Percentiles rank a stretch among this genome's conserved stretches.
Evolutionary conservation across 768 basidiomycete species (phyloP).

Genomic region (Nidula microcarpa): DNA sequence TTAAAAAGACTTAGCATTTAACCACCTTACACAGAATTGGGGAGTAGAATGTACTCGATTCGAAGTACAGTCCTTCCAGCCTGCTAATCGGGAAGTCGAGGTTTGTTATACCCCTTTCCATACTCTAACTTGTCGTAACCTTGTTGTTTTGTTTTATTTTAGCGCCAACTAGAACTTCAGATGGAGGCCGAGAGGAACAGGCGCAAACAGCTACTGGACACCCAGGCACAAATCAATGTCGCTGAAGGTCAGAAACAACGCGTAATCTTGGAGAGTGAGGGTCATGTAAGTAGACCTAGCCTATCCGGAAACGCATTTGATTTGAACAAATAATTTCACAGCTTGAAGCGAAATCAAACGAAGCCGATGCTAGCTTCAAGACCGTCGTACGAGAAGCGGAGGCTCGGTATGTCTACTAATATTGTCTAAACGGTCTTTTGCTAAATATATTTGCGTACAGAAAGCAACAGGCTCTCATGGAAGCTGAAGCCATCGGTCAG

Average conservation of each 20-base stretch:
- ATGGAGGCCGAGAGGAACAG: slow-evolving; percentile 59
- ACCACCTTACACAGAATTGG: slow-evolving; percentile 34
- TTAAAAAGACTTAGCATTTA: no score
- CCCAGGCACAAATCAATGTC: slow-evolving; percentile 54
- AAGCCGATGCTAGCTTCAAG: slow-evolving; percentile 52
- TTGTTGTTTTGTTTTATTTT: background rate
- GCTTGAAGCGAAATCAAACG: slow-evolving; percentile 48
- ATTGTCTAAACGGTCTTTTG: background rate
- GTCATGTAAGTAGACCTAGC: slow-evolving; percentile 28
- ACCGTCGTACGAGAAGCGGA: slow-evolving; percentile 50
- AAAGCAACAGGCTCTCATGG: slow-evolving; percentile 40
- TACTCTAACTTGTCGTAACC: background rate
- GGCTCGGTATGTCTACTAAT: slow-evolving; percentile 26
- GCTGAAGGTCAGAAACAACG: slow-evolving; percentile 58
- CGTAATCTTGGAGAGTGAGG: slow-evolving; percentile 53
- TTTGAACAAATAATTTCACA: slow-evolving; percentile 5
- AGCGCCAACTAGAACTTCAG: slow-evolving; percentile 59
- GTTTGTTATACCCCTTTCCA: slow-evolving; percentile 15
- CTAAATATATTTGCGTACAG: background rate
- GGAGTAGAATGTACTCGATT: slow-evolving; percentile 57
- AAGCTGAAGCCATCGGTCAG: slow-evolving; percentile 42
- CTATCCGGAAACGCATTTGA: background rate
- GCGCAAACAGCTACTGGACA: slow-evolving; percentile 54
- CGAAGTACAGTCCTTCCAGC: slow-evolving; percentile 58
- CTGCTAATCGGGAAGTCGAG: slow-evolving; percentile 58